phyloP scores from a whole-genome alignment of 129 eudicot species.

The Tagetes patula region DNA sequence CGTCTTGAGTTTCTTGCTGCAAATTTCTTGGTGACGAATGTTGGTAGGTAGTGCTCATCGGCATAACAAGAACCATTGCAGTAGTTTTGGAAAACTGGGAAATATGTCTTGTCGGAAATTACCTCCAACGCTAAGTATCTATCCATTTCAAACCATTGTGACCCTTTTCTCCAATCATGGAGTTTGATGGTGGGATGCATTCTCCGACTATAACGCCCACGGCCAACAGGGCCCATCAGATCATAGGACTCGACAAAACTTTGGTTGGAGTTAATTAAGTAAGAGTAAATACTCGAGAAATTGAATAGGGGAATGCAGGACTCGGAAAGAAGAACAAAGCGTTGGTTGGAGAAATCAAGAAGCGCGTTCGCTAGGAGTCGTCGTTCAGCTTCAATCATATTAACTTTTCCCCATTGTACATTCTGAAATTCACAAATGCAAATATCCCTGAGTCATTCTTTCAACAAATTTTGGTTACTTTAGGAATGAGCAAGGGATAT shows the following conservation, averaged over 20 bases:
- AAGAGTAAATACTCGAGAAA: slow-evolving; percentile 65
- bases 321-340: slow-evolving; percentile 87
- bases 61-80: slow-evolving; percentile 65
- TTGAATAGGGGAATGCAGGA: slow-evolving; percentile 86
- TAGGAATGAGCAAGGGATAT: background rate
- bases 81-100: slow-evolving; percentile 50
- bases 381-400: slow-evolving; percentile 83
- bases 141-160: slow-evolving; percentile 85
- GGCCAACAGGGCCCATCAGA: slow-evolving; percentile 54
- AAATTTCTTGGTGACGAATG: slow-evolving; percentile 51
- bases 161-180: slow-evolving; percentile 75
- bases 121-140: slow-evolving; percentile 63
- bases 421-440: slow-evolving; percentile 36
- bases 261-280: slow-evolving; percentile 58
- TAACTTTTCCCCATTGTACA: slow-evolving; percentile 78
- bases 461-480: background rate
- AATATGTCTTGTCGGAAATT: slow-evolving; percentile 51
- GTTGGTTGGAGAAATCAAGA: slow-evolving; percentile 75
- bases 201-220: slow-evolving; percentile 58
- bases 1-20: slow-evolving; percentile 52
- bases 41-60: slow-evolving; percentile 88
- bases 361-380: slow-evolving; percentile 84
- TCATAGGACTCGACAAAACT: slow-evolving; percentile 71
- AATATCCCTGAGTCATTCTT: background rate
- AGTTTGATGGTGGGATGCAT: slow-evolving; percentile 60